Conservation (phyloP, 371 early-diverging fungal species). For the Mucor circinelloides region DNA sequence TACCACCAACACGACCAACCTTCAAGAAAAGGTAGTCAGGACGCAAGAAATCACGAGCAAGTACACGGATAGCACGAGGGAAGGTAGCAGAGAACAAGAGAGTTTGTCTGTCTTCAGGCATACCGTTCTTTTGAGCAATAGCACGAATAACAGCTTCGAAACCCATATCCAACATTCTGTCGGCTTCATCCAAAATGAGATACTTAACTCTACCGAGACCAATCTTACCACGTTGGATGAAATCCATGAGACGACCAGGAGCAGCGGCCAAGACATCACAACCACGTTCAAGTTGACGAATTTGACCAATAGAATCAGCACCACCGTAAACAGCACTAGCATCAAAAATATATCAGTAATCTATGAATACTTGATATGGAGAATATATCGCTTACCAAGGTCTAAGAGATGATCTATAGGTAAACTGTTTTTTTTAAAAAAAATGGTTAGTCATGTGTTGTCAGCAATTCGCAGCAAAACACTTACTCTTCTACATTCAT, state of each 20-base stretch:
- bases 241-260: conserved; percentile 97
- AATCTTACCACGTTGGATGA: conserved; percentile 80
- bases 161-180: conserved; percentile 99
- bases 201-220: conserved; percentile 83
- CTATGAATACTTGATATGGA: neutral
- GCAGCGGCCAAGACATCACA: conserved; percentile 97
- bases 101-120: conserved; percentile 80
- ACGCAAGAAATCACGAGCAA: conserved; percentile 91
- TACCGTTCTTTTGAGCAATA: conserved; percentile 84
- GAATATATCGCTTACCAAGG: conserved; percentile 42
- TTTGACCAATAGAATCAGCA: conserved; percentile 82
- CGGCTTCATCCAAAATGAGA: conserved; percentile 97
- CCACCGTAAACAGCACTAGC: conserved; percentile 90
- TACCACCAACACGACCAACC: conserved; percentile 61
- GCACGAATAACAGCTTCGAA: conserved; percentile 95
- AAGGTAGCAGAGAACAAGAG: conserved; percentile 99
- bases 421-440: conserved; percentile 31
- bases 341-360: neutral
- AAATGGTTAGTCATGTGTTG: neutral
- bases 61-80: conserved; percentile 89
- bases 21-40: conserved; percentile 59
- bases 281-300: conserved; percentile 79
- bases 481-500: conserved; percentile 50
- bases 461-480: neutral
- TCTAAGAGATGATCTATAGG: conserved; percentile 45